phyloP scores from a whole-genome alignment of 202 grass and related monocot species.

The Bolboschoenoplectus hybrid region DNA sequence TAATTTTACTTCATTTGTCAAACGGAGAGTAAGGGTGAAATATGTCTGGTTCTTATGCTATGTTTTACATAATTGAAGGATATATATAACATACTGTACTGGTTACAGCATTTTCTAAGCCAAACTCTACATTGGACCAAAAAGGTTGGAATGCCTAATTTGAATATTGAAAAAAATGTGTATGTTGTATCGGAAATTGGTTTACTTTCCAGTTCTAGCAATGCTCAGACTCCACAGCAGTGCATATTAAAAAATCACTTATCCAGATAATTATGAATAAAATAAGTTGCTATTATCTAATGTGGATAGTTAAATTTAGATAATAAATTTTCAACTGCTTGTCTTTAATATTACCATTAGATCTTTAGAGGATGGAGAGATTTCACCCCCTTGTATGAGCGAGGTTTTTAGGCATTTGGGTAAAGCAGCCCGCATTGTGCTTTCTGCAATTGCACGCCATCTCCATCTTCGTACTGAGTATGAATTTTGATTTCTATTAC shows the following conservation, averaged over 20 bases:
- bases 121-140: background rate
- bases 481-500: slow-evolving; percentile 3
- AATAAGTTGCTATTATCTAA: background rate
- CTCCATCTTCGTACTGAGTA: slow-evolving; percentile 75
- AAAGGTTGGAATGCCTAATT: background rate
- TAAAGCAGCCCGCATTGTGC: slow-evolving; percentile 61
- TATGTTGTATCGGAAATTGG: background rate
- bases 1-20: no score
- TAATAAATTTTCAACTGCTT: background rate
- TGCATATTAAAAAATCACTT: background rate
- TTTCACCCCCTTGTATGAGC: slow-evolving; percentile 68
- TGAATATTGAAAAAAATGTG: background rate
- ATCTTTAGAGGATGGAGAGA: slow-evolving; percentile 61
- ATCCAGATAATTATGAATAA: background rate
- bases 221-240: background rate
- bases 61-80: background rate
- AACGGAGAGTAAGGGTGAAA: background rate
- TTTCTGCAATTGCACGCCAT: slow-evolving; percentile 69
- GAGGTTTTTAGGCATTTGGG: slow-evolving; percentile 78
- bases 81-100: background rate
- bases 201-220: slow-evolving; percentile 5
- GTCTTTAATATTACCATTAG: slow-evolving; percentile 37
- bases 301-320: slow-evolving; percentile 1
- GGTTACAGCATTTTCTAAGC: background rate
- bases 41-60: background rate